Percentiles rank a stretch among this genome's conserved stretches.
phyloP scores from a whole-genome alignment of 345 rosid genomes.

The Salix purpurea region DNA sequence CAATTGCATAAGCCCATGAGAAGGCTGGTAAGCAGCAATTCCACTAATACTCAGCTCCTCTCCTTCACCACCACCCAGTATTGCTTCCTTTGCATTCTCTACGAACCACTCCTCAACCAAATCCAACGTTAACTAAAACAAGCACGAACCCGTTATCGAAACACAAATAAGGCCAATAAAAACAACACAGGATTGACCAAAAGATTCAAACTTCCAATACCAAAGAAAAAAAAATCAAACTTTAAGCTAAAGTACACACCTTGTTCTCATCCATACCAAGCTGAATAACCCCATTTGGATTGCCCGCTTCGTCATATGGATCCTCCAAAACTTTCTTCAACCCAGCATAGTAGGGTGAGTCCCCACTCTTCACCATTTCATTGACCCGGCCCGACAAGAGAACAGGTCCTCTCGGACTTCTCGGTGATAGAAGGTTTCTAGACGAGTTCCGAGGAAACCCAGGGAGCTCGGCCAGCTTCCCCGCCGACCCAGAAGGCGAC shows the following conservation, averaged over 20 bases:
- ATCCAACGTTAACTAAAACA: slow-evolving; percentile 42
- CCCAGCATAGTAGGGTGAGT: slow-evolving; percentile 50
- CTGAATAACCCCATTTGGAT: slow-evolving; percentile 74
- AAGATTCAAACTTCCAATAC: too few species aligned
- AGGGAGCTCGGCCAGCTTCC: slow-evolving; percentile 51
- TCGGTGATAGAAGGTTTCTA: slow-evolving; percentile 62
- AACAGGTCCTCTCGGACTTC: slow-evolving; percentile 55
- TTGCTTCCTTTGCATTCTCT: slow-evolving; percentile 50
- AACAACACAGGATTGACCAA: background rate
- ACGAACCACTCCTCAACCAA: slow-evolving; percentile 56
- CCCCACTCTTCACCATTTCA: slow-evolving; percentile 46
- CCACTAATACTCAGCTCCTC: slow-evolving; percentile 43
- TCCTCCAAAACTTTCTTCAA: slow-evolving; percentile 56
- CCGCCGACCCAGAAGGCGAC: slow-evolving; percentile 46
- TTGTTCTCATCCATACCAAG: slow-evolving; percentile 71
- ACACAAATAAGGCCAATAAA: background rate
- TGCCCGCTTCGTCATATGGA: slow-evolving; percentile 54
- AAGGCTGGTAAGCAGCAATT: slow-evolving; percentile 69
- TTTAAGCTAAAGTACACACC: slow-evolving; percentile 23
- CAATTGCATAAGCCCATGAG: slow-evolving; percentile 63
- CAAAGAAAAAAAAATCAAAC: background rate
- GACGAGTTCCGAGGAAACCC: slow-evolving; percentile 56
- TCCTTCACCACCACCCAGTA: slow-evolving; percentile 30
- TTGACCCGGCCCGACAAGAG: slow-evolving; percentile 51
- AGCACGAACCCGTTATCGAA: background rate